These are phyloP conservation scores for Backusella circina DNA, from an alignment of 192 early-diverging fungal species.

Conservation along the genomic window DNA sequence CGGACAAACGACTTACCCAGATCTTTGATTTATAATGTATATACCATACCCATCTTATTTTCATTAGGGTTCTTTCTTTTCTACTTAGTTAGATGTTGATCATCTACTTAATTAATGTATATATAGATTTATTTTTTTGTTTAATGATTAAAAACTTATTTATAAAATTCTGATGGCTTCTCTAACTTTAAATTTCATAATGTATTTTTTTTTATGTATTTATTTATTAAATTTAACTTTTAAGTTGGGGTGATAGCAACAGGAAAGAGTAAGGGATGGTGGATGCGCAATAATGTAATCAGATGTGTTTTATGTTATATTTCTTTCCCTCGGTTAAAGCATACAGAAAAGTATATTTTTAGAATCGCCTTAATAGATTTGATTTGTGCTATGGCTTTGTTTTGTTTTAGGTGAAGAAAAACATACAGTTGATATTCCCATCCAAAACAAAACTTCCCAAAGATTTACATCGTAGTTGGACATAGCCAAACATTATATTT, in stretches of 20 bases:
- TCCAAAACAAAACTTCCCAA: neutral
- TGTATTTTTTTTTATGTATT: neutral
- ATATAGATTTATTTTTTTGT: neutral
- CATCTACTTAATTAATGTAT: neutral
- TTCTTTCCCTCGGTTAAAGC: neutral
- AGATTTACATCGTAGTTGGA: neutral
- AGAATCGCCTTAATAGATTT: neutral
- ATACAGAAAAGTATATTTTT: neutral
- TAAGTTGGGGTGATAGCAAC: neutral
- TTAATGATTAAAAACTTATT: neutral
- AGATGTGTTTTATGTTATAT: neutral
- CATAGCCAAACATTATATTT: neutral
- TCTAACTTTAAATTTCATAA: neutral
- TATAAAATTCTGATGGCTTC: neutral
- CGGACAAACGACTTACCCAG: neutral
- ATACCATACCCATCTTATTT: neutral
- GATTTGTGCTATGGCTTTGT: neutral
- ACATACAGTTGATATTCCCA: neutral
- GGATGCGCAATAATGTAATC: neutral
- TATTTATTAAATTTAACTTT: neutral
- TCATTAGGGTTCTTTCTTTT: neutral
- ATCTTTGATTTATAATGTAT: neutral
- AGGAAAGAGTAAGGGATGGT: neutral
- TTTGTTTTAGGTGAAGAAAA: neutral
- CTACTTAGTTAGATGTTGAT: neutral